These are phyloP conservation scores for Dendrobium catenatum DNA, from an alignment of 106 monocot genomes.

Conservation along the genomic window DNA sequence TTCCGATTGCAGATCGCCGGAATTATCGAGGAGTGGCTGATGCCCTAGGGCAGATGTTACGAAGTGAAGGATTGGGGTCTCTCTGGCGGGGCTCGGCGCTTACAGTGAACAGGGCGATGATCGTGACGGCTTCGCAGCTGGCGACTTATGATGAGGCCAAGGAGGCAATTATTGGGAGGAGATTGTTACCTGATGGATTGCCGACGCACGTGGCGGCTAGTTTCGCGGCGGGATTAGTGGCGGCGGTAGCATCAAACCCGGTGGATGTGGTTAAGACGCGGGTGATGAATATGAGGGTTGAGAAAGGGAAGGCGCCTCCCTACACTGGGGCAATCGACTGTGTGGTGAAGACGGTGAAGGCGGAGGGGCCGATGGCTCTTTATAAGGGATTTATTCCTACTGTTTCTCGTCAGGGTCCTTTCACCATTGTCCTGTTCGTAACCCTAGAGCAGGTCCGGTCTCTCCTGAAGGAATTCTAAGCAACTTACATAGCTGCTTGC, in stretches of 20 bases:
- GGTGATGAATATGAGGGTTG: slow-evolving; percentile 50
- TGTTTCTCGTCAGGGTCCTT: slow-evolving; percentile 66
- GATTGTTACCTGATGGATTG: slow-evolving; percentile 23
- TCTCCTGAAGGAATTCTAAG: slow-evolving; percentile 47
- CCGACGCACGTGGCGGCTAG: slow-evolving; percentile 51
- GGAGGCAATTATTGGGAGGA: slow-evolving; percentile 27
- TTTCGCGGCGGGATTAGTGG: slow-evolving; percentile 40
- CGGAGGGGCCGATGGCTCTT: slow-evolving; percentile 41
- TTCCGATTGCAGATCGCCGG: slow-evolving; percentile 48
- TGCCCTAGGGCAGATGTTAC: slow-evolving; percentile 39
- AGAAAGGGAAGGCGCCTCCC: slow-evolving; percentile 20
- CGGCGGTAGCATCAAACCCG: slow-evolving; percentile 44
- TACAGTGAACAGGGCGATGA: slow-evolving; percentile 62
- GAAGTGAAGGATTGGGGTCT: slow-evolving; percentile 27
- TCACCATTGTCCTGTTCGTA: slow-evolving; percentile 74
- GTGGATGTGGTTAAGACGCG: slow-evolving; percentile 58
- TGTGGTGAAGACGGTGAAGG: slow-evolving; percentile 36
- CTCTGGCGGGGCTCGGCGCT: slow-evolving; percentile 50
- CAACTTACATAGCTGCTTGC: background rate
- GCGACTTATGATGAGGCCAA: slow-evolving; percentile 57
- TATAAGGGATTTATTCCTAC: slow-evolving; percentile 80
- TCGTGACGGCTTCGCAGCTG: slow-evolving; percentile 56
- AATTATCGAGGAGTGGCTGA: slow-evolving; percentile 56
- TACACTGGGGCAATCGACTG: slow-evolving; percentile 42
- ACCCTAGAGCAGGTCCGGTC: slow-evolving; percentile 73